Base-by-base conservation (phyloP, 2,329 filamentous ascomycete species). In the Colletotrichum paranaense region DNA sequence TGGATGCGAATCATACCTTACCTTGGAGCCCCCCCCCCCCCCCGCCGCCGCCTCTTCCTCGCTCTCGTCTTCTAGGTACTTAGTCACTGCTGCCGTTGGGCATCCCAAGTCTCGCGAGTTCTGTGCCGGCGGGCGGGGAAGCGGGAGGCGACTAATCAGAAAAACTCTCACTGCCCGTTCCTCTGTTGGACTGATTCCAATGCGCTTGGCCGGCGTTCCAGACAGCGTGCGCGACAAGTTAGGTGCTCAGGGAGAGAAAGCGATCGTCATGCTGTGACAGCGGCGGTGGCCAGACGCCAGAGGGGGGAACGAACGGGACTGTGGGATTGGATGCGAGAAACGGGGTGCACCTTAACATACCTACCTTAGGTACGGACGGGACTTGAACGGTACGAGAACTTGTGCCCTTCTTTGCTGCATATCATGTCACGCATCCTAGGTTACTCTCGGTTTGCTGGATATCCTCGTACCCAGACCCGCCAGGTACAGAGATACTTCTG, bases 381-480 rank as follows among this genome's bases (percentile, higher is more conserved):
- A 49, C 42, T 49, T 49, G 42, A 11, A 49, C 42, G 42, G 42
- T 11, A 49, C 42, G 19, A n/a, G 42, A n/a, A 5, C 8, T 49
- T 49, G n/a, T 14, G 9, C 42, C 46, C 30, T n/a, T 30, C 11
- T 38, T 64, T 64, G 14, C 19, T 55, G 9, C 46, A 53, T 64
- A 35, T 53, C 28, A 55, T 38, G 62, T 26, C 16, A 55, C 22
- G 62, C 14, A 53, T 46, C 7, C 14, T 1, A 59, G 58, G 19
- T 1, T 22, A 22, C 35, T 6, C 26, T 53, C 38, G 8, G 19
- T 5, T 1, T 32, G 26, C 30, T 42, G 28, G 59, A 30, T 52
- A 70, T 65, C 60, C 66, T 70, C 56, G 70, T 70, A 73, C 38
- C 70, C 66, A 67, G 30, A 42, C 19, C 9, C 5, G 7, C 22